Conservation (phyloP, 805 yeast genomes). For the Debaryomyces hansenii region DNA sequence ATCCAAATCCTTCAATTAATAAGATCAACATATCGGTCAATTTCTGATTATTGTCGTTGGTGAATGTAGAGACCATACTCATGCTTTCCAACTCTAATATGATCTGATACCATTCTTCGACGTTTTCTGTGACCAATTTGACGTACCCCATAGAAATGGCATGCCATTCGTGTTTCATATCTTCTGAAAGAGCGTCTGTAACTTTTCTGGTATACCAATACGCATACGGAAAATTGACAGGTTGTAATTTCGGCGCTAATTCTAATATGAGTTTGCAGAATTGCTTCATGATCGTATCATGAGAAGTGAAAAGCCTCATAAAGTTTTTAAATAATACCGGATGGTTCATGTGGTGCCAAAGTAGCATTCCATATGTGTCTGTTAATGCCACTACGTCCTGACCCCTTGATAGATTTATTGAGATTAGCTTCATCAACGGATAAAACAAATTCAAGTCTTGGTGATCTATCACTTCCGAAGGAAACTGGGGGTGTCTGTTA, state of each 20-base stretch:
- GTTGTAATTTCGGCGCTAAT: neutral
- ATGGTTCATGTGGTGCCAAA: slow-evolving; percentile 10
- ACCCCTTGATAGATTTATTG: neutral
- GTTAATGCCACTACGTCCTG: slow-evolving; percentile 1
- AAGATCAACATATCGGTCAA: neutral
- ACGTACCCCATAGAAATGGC: neutral
- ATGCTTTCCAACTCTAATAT: neutral
- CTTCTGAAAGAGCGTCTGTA: neutral
- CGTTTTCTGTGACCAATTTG: neutral
- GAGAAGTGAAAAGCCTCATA: neutral
- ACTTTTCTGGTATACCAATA: slow-evolving; percentile 3
- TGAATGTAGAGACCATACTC: neutral
- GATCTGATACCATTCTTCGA: neutral
- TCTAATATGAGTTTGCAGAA: neutral
- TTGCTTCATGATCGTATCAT: neutral
- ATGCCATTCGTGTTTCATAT: neutral
- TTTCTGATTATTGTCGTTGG: neutral
- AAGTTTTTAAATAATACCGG: slow-evolving; percentile 1
- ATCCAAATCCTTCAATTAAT: neutral
- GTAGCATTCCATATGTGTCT: slow-evolving; percentile 4
- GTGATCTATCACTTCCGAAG: neutral
- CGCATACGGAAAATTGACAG: neutral
- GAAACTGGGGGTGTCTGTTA: neutral
- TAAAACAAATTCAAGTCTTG: slow-evolving; percentile 4
- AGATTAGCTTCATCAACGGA: slow-evolving; percentile 6